These are phyloP conservation scores for Triticum turgidum DNA, from an alignment of 176 grass and related monocot genomes.

Conservation along the genomic window DNA sequence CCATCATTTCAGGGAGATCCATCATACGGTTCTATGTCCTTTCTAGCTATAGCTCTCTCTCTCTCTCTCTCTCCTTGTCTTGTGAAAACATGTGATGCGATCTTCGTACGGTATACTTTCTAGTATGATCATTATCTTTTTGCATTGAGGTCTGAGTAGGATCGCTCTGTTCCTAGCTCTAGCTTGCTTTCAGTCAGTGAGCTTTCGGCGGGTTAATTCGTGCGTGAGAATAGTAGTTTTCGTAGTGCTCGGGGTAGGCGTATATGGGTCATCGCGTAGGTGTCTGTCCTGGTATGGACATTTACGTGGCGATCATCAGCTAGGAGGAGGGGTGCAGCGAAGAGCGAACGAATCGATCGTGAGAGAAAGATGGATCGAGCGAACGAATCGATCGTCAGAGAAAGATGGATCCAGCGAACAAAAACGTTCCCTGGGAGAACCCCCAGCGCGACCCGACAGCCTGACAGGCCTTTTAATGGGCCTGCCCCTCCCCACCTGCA, in stretches of 20 bases:
- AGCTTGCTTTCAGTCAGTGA: not conserved
- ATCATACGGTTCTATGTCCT: not conserved
- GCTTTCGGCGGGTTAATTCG: not conserved
- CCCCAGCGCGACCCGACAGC: too few relatives aligned
- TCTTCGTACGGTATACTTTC: not conserved
- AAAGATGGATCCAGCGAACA: too few relatives aligned
- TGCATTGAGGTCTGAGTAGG: not conserved
- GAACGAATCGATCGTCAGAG: too few relatives aligned
- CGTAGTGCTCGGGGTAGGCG: not conserved
- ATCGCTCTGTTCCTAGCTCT: not conserved
- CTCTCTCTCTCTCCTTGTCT: not conserved
- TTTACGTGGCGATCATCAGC: too few relatives aligned
- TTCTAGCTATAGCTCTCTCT: not conserved
- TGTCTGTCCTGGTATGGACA: too few relatives aligned
- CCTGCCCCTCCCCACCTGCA: too few relatives aligned
- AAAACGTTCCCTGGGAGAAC: too few relatives aligned
- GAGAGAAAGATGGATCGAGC: too few relatives aligned
- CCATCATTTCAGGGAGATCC: not conserved
- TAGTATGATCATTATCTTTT: not conserved
- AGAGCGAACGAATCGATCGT: too few relatives aligned
- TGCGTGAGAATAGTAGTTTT: not conserved
- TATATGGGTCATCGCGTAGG: too few relatives aligned
- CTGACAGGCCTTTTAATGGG: too few relatives aligned
- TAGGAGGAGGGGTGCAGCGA: too few relatives aligned
- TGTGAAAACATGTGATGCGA: not conserved